phyloP scores from a whole-genome alignment of 352 stramenopile genomes.

The Pythium grandisporangium region DNA sequence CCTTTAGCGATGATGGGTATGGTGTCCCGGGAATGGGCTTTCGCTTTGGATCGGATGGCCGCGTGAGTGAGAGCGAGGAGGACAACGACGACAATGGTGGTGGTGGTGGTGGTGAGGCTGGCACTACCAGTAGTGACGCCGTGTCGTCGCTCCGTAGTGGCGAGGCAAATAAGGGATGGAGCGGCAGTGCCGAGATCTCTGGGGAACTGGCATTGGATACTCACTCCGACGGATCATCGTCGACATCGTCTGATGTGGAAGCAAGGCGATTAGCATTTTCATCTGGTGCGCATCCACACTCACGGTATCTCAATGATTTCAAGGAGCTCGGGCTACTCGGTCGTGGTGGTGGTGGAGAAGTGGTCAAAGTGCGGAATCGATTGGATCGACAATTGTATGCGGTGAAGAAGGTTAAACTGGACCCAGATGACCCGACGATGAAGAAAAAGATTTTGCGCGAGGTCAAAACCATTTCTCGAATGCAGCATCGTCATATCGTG shows the following conservation, averaged over 20 bases:
- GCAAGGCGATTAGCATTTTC: slow-evolving; percentile 10
- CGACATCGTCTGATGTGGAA: slow-evolving; percentile 23
- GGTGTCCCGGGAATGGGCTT: slow-evolving; percentile 7
- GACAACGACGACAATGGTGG: not conserved
- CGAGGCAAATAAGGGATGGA: too few species aligned
- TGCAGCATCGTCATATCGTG: slow-evolving; percentile 96
- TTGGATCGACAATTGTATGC: slow-evolving; percentile 79
- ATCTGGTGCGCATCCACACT: slow-evolving; percentile 43
- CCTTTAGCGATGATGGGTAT: slow-evolving; percentile 18
- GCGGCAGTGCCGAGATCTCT: too few species aligned
- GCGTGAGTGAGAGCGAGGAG: not conserved
- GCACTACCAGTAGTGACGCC: not conserved
- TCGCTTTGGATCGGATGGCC: too few species aligned
- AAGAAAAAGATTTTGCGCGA: slow-evolving; percentile 95
- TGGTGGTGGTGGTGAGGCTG: not conserved
- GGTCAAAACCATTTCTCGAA: slow-evolving; percentile 94
- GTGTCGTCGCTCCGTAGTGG: too few species aligned
- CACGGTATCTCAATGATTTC: slow-evolving; percentile 78
- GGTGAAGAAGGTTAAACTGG: slow-evolving; percentile 83
- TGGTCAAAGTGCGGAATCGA: slow-evolving; percentile 78
- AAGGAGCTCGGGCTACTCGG: slow-evolving; percentile 80
- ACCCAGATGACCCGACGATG: slow-evolving; percentile 82
- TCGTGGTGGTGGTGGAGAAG: slow-evolving; percentile 72
- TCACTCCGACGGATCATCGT: slow-evolving; percentile 29
- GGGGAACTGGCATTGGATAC: slow-evolving; percentile 4